A percentile compares a stretch with the other conserved stretches of the same genome.
Conservation (phyloP, 352 stramenopile species). For the Elongisporangium prolatum region DNA sequence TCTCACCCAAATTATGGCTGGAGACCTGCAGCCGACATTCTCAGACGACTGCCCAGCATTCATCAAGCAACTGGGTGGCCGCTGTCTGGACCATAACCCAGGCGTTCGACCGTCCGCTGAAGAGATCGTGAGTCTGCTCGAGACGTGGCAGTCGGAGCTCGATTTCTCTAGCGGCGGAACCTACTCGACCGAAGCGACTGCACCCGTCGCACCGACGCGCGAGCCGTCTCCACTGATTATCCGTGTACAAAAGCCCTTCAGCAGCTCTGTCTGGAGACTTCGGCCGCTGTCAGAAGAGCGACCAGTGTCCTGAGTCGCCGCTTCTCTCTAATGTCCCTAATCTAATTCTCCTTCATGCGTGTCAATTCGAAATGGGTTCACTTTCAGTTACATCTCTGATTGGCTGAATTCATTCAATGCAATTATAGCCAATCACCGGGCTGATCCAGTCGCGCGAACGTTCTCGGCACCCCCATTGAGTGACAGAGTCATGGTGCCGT, state of each 20-base stretch:
- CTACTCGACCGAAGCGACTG: background rate
- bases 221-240: background rate
- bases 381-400: background rate
- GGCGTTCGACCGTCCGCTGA: slow-evolving; percentile 26
- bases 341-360: background rate
- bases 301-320: background rate
- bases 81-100: slow-evolving; percentile 42
- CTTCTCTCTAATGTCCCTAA: too few species aligned
- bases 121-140: slow-evolving; percentile 34
- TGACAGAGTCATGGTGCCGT: background rate
- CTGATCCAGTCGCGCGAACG: background rate
- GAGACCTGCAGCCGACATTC: slow-evolving; percentile 36
- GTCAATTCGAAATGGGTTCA: background rate
- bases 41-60: slow-evolving; percentile 27
- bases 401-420: background rate
- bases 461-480: background rate
- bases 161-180: background rate
- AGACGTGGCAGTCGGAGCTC: slow-evolving; percentile 1
- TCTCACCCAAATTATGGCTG: slow-evolving; percentile 38
- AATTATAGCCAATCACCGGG: background rate
- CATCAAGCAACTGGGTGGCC: slow-evolving; percentile 28
- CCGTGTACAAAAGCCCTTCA: background rate
- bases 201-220: background rate
- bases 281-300: background rate
- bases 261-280: background rate